Base-by-base conservation (phyloP, 352 stramenopile species). In the Pythium phragmitis region DNA sequence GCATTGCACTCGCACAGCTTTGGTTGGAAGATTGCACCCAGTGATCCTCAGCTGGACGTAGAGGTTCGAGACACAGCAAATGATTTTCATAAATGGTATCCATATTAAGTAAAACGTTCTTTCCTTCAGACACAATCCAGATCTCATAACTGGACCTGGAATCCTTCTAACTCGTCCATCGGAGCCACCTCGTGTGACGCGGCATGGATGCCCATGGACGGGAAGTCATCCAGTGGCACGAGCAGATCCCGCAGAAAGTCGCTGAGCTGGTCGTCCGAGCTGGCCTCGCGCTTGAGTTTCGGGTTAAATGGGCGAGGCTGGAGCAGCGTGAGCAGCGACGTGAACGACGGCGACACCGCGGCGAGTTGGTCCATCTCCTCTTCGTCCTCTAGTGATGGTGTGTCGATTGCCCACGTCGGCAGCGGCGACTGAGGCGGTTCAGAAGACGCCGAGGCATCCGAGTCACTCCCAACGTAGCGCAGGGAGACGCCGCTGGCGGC, bases 211-310 rank as follows among this genome's bases (percentile, higher is more conserved):
- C 13, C 36, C 43, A 28, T 52, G 16, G 6, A 52, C 17, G n/a
- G 46, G 12, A 47, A 47, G 36, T 23, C 48, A 19, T 39, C 16
- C 5, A 6, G 19, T 19, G 51, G 36, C 34, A 47, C 8, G 16
- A 57, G 51, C 51, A 57, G 19, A 8, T 57, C 51, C 7, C 51
- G n/a, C 36, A 57, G 19, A 7, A 57, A 57, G 16, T 46, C 51
- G n/a, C 36, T n/a, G 7, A 57, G 36, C 36, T 47, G 51, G 4
- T 57, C 51, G 13, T 21, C 33, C 17, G 34, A 9, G 13, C 33
- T 5, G 7, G 34, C 6, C 30, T 57, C 34, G 34, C 13, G 37
- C 51, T 57, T 57, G 34, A 19, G 7, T 5, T 19, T 7, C 2
- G 26, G 9, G 4, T 36, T 26, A 17, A 39, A 36, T n/a, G 51